Base-by-base conservation (phyloP, 2,329 filamentous ascomycete genomes). In the Cadophora luteo-olivacea region DNA sequence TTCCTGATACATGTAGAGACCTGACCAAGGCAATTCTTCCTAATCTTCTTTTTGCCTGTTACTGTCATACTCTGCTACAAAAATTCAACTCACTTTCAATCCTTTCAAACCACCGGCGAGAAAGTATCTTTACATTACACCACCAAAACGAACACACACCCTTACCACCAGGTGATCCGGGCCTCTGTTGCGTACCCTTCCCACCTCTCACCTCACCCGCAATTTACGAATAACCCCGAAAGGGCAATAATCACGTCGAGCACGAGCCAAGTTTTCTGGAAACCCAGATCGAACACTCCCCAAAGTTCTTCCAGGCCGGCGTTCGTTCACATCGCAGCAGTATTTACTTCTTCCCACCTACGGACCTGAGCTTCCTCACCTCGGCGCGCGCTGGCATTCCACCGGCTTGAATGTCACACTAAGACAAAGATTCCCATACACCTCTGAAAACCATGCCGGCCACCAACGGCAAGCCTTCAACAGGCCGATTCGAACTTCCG, bases 401-500 rank as follows among this genome's bases (percentile, higher is more conserved):
- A 60, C 36, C 36, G 49, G 32, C 32, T 64, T 54, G 48, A 54
- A 25, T 64, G 61, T 45, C 22, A 54, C 32, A 22, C 48, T 63
- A 38, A 52, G 48, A 52, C 4, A 33, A 52, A 65, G n/a, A 62
- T 14, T 25, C 22, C 14, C 9, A 8, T 29, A 33, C 22, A 12
- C 36, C 52, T 24, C 16, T 48, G 52, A 68, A 19, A 49, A 49
- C 54, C 54, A 76, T 77, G 74, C 74, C 74, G 51, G 36, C 64
- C 38, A 75, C 64, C 38, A 75, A 73, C 68, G 72, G 70, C 70
- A 75, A 74, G 51, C 55, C 75, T 61, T 65, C 63, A 22, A 77
- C 74, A 64, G 73, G 75, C 66, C 74, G 74, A 62, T 79, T 78
- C 71, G 72, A 78, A 67, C 75, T 78, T 16, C 77, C 76, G 24